Base-by-base conservation (phyloP, 345 rosid genomes). In the Viola odorata region DNA sequence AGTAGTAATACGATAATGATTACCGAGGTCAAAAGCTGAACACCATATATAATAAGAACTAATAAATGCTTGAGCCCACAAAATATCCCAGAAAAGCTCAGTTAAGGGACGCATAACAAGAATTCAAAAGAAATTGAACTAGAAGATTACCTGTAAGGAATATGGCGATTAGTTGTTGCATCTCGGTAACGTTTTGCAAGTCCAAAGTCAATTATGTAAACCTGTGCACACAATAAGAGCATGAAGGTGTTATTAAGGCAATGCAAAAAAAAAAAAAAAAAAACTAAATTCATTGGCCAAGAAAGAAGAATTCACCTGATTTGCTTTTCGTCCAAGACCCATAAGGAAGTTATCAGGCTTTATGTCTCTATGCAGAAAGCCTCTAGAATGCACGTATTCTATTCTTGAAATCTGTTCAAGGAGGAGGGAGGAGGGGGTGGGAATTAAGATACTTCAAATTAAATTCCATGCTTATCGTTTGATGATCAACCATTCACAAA, bases 161-260 rank as follows among this genome's bases (percentile, higher is more conserved):
- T 91, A 66, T 91, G 96, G 9, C 85, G 92, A 61, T 88, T 78
- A 58, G 92, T 84, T 70, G 82, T 78, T 71, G 87, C 80, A 62
- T 88, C 96, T 4, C 89, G 80, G 62, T 87, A 91, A 71, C 92
- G 77, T 77, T 91, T 91, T 39, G 97, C 90, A 70, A 91, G 92
- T 61, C 97, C 97, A 76, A 85, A 91, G 73, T 91, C 97, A 60
- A 91, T 91, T 39, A 87, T 67, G 69, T 87, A 84, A 54, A 91
- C 97, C 96, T 90, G 87, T 57, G 36, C 9, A 3, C 7, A 55
- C 32, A 11, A 55, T 37, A n/a, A 14, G 58, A 55, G 15, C 11
- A 55, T 9, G 37, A 50, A n/a, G 32, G 12, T 1, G 7, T 32
- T 12, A 62, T 3, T 9, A 50, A 49, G 50, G 45, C 17, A 23